These are phyloP conservation scores for Rubia tinctorum DNA, from an alignment of 305 asterid species.

Conservation along the genomic window DNA sequence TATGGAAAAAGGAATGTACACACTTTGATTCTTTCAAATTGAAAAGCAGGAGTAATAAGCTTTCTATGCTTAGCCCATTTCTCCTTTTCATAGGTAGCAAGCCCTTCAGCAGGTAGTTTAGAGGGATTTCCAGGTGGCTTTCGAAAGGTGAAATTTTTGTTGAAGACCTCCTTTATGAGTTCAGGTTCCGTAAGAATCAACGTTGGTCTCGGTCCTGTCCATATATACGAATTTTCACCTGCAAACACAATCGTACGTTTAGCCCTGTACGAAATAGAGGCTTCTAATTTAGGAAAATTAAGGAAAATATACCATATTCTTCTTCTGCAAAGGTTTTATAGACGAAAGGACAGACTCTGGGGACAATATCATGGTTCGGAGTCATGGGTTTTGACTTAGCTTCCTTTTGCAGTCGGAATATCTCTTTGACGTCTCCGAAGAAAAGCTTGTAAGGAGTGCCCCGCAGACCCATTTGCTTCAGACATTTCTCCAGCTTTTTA, in stretches of 20 bases:
- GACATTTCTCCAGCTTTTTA: slow-evolving; percentile 40
- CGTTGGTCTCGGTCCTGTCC: no score
- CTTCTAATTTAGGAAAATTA: no score
- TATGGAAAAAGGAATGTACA: background rate
- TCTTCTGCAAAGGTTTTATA: no score
- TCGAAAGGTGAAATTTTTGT: background rate
- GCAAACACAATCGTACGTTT: no score
- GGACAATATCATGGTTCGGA: slow-evolving; percentile 30
- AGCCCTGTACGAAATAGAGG: no score
- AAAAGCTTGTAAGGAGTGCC: slow-evolving; percentile 39
- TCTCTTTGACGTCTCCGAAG: slow-evolving; percentile 40
- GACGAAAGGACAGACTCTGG: slow-evolving; percentile 29
- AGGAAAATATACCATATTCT: no score
- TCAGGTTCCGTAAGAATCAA: no score
- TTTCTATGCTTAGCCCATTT: background rate
- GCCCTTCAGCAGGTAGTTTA: background rate
- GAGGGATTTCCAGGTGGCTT: background rate
- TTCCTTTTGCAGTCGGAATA: slow-evolving; percentile 19
- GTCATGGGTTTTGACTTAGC: slow-evolving; percentile 32
- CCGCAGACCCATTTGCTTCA: slow-evolving; percentile 39
- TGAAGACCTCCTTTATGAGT: background rate
- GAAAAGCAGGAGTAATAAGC: background rate
- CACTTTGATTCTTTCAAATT: background rate
- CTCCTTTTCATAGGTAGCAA: no score
- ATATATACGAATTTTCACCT: no score